A percentile compares a stretch with the other conserved stretches of the same genome.
These are phyloP conservation scores for Pelargonium myrrhifolium DNA, from an alignment of 441 rosid genomes.

Conservation along the genomic window DNA sequence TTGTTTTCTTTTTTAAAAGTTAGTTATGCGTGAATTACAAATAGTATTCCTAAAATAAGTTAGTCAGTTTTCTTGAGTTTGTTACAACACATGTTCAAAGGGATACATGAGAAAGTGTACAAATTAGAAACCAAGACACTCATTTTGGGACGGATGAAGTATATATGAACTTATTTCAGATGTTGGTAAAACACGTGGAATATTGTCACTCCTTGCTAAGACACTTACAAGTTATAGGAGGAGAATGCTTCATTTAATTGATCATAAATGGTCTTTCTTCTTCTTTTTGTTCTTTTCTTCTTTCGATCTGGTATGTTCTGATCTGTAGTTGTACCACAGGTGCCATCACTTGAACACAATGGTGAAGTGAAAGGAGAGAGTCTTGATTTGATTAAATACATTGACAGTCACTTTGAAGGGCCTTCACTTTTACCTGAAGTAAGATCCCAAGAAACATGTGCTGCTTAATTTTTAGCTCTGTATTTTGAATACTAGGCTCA, in stretches of 20 bases:
- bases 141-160: background rate
- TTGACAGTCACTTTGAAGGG: slow-evolving; percentile 65
- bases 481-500: slow-evolving; percentile 5
- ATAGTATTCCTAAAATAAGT: too few relatives aligned
- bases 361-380: slow-evolving; percentile 66
- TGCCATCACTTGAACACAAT: slow-evolving; percentile 69
- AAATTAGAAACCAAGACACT: too few relatives aligned
- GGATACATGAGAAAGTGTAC: too few relatives aligned
- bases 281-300: background rate
- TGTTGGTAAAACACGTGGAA: background rate
- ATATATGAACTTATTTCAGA: background rate
- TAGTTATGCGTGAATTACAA: too few relatives aligned
- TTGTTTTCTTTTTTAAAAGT: too few relatives aligned
- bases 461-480: slow-evolving; percentile 12
- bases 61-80: too few relatives aligned
- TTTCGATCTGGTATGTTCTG: background rate
- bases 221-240: too few relatives aligned
- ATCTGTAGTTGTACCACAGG: slow-evolving; percentile 29
- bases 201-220: too few relatives aligned
- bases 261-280: background rate
- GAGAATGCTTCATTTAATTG: background rate
- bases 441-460: slow-evolving; percentile 19
- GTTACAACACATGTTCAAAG: too few relatives aligned
- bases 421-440: slow-evolving; percentile 71
- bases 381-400: slow-evolving; percentile 63